Evolutionary conservation across 2,329 filamentous ascomycete genomes (phyloP).

Genomic region (Corinectria fuckeliana): DNA sequence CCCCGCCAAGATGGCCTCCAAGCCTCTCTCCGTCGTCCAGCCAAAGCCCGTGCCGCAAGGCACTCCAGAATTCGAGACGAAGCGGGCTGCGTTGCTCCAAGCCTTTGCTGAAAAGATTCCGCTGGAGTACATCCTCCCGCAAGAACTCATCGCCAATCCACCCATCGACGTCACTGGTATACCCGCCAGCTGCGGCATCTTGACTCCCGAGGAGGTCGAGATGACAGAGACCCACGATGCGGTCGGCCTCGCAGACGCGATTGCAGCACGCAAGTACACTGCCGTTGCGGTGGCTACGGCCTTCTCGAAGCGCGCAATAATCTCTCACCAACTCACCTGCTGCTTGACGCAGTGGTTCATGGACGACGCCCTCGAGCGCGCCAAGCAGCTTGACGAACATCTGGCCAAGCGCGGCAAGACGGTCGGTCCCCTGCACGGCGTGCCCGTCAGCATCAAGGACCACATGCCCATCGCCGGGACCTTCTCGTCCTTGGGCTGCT

Average conservation of each 20-base stretch:
- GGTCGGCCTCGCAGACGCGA: conserved; percentile 47
- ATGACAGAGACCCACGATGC: conserved; percentile 57
- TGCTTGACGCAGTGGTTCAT: conserved; percentile 62
- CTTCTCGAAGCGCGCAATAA: conserved; percentile 58
- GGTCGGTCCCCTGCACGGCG: conserved; percentile 32
- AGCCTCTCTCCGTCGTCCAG: conserved; percentile 24
- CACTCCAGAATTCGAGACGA: conserved; percentile 34
- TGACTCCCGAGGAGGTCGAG: conserved; percentile 51
- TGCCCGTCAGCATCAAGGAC: conserved; percentile 47
- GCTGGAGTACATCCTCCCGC: conserved; percentile 36
- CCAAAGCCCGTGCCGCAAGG: conserved; percentile 25
- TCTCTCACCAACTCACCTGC: conserved; percentile 63
- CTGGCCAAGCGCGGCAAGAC: conserved; percentile 43
- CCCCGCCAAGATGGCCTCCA: not conserved
- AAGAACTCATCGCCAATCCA: conserved; percentile 22
- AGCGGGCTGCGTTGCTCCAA: conserved; percentile 34
- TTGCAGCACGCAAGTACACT: conserved; percentile 44
- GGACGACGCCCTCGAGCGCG: conserved; percentile 52
- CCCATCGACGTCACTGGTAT: conserved; percentile 22
- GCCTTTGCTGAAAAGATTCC: conserved; percentile 44
- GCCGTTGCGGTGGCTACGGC: conserved; percentile 52
- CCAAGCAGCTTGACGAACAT: conserved; percentile 49
- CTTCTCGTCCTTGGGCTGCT: conserved; percentile 58
- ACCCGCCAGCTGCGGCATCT: conserved; percentile 46
- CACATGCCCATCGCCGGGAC: conserved; percentile 63